These are phyloP conservation scores for Colletotrichum zoysiae DNA, from an alignment of 2,329 filamentous ascomycete species.

Conservation along the genomic window DNA sequence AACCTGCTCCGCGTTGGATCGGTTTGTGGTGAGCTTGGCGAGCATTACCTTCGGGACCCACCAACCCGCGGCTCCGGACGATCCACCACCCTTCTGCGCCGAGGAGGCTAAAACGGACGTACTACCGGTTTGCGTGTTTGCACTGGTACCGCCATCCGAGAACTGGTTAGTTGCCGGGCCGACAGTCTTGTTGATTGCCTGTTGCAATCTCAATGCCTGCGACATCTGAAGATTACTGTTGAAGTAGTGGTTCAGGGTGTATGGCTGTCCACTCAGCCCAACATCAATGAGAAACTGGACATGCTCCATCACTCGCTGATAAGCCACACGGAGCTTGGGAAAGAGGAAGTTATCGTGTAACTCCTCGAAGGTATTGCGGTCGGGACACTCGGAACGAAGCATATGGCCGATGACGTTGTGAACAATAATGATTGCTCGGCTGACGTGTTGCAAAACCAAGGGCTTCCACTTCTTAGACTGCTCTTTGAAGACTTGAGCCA, in stretches of 20 bases:
- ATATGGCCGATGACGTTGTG: constrained; percentile 64
- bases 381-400: constrained; percentile 58
- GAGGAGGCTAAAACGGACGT: too few species aligned
- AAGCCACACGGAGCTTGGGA: constrained; percentile 59
- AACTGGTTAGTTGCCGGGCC: too few species aligned
- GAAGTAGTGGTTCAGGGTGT: constrained; percentile 68
- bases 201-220: constrained; percentile 38
- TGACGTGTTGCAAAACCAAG: constrained; percentile 63
- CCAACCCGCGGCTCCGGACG: background rate
- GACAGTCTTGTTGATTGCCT: background rate
- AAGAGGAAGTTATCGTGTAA: constrained; percentile 58
- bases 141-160: too few species aligned
- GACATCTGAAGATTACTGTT: constrained; percentile 52
- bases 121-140: too few species aligned
- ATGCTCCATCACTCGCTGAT: constrained; percentile 62
- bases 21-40: constrained; percentile 41
- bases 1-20: constrained; percentile 44
- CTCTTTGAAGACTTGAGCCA: constrained; percentile 62
- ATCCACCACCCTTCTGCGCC: background rate
- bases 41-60: constrained; percentile 32
- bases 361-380: constrained; percentile 56
- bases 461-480: constrained; percentile 67
- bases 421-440: constrained; percentile 62
- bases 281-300: constrained; percentile 64
- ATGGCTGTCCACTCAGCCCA: constrained; percentile 59